Evolutionary conservation across 441 rosid species (phyloP).

Genomic region (Populus hybrid): DNA sequence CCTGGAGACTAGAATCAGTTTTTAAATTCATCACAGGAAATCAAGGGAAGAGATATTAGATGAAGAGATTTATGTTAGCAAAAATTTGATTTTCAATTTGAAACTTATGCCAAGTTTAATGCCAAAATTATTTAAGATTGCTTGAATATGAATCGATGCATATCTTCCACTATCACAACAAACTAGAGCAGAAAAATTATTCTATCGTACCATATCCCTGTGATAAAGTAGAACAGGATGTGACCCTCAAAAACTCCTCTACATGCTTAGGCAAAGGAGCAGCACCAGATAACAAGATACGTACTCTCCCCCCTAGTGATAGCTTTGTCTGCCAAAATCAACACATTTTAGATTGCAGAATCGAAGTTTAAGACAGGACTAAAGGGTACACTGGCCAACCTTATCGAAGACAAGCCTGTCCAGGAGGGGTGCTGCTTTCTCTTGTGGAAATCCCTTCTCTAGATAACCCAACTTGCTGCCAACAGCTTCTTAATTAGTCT

Average conservation of each 20-base stretch:
- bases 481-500: conserved; percentile 19
- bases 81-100: not conserved
- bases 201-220: conserved; percentile 81
- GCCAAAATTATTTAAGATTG: too few species aligned
- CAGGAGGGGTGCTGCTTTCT: conserved; percentile 72
- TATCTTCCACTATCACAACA: not conserved
- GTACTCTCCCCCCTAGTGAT: conserved; percentile 78
- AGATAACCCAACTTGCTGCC: conserved; percentile 74
- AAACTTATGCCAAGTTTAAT: not conserved
- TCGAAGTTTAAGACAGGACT: not conserved
- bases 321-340: conserved; percentile 52
- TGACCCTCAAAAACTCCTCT: conserved; percentile 83
- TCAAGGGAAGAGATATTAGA: not conserved
- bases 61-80: not conserved
- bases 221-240: conserved; percentile 66
- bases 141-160: not conserved
- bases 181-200: not conserved
- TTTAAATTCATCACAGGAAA: not conserved
- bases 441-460: conserved; percentile 67
- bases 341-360: not conserved
- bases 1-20: not conserved
- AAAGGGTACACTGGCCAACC: conserved; percentile 33
- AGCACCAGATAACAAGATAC: conserved; percentile 81
- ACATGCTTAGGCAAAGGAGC: conserved; percentile 89
- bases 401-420: conserved; percentile 76